Base-by-base conservation (phyloP, 768 basidiomycete genomes). In the Cubamyces sp. region DNA sequence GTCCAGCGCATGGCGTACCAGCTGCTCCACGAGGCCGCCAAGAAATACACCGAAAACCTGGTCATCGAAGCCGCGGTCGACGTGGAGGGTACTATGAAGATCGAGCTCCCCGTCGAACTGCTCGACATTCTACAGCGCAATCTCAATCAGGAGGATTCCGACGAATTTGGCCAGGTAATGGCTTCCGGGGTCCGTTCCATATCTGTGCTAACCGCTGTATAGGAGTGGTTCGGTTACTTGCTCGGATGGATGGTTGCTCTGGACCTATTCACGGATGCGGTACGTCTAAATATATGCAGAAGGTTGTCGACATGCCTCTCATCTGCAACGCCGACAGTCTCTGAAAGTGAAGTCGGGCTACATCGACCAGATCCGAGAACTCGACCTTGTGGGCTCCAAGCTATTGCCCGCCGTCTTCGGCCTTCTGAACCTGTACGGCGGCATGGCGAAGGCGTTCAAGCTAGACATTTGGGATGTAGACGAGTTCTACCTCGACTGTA, bases 181-280 rank as follows among this genome's bases (percentile, higher is more conserved):
- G n/a, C 21, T 37, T 8, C 19, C 26, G 50, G 5, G 64, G 43
- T 47, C 54, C 56, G 55, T 43, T n/a, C 26, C n/a, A 28, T 41
- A n/a, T 21, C 39, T 8, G 28, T 56, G n/a, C 55, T 57, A 48
- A 60, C 18, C 7, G 5, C 60, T 30, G 28, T 48, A 52, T 62
- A 74, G 80, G 79, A 77, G 51, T 70, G 83, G 1, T 86, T 91
- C 63, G 86, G 88, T 3, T 84, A 85, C 64, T 75, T 97, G n/a
- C 81, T 97, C 9, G 84, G 82, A 2, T 97, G 94, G 95, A 91
- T 96, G 88, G 76, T 93, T n/a, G 71, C 88, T 1, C 88, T 97
- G 64, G 92, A 95, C 69, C 78, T 90, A 19, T 97, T 97, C 74
- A 77, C 79, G 25, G 87, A 92, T 72, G 90, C 93, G 9, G 95